phyloP scores from a whole-genome alignment of 139 green algal genomes.

The Mesostigma viride region DNA sequence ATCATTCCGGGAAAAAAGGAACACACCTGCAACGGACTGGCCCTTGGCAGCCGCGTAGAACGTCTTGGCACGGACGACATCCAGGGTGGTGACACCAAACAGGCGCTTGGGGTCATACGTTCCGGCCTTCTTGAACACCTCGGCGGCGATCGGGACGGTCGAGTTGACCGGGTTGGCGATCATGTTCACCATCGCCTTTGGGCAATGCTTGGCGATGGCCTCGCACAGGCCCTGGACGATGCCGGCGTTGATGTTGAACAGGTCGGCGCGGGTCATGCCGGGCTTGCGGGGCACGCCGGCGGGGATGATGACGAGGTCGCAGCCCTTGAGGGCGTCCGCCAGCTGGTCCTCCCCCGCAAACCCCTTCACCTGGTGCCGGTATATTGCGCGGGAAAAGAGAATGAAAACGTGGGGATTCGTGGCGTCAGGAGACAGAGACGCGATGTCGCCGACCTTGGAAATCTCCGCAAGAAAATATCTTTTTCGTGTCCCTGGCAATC shows the following conservation, averaged over 20 bases:
- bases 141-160: conserved; percentile 76
- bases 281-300: conserved; percentile 94
- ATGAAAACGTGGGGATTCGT: background rate
- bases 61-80: conserved; percentile 85
- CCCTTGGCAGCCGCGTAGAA: conserved; percentile 45
- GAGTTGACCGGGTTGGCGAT: conserved; percentile 88
- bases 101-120: conserved; percentile 76
- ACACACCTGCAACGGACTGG: background rate
- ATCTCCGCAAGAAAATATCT: background rate
- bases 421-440: too few species aligned
- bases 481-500: background rate
- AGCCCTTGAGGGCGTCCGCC: conserved; percentile 47
- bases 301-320: conserved; percentile 87
- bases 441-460: too few species aligned
- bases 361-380: conserved; percentile 42
- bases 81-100: conserved; percentile 91
- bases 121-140: conserved; percentile 68
- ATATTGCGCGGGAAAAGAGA: background rate
- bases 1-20: background rate
- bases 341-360: conserved; percentile 67
- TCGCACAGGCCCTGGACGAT: conserved; percentile 83
- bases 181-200: conserved; percentile 59
- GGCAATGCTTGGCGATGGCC: conserved; percentile 75
- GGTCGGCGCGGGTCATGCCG: conserved; percentile 97
- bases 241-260: conserved; percentile 97